These are phyloP conservation scores for Miscanthus sacchariflorus DNA, from an alignment of 202 grass and related monocot genomes.

Conservation along the genomic window DNA sequence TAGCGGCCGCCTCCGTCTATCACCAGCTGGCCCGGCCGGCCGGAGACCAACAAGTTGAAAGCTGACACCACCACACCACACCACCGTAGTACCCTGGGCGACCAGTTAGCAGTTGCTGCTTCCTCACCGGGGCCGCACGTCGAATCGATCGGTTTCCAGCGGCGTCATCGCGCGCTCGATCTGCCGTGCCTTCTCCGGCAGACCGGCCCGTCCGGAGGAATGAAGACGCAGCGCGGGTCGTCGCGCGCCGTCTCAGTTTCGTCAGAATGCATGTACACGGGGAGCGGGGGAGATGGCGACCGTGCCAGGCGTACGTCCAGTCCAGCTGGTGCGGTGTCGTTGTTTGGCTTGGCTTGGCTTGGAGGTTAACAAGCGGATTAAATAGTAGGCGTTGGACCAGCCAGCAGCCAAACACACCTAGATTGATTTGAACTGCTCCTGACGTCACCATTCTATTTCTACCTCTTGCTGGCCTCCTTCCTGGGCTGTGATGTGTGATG, in stretches of 20 bases:
- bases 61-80: not conserved
- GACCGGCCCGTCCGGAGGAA: slow-evolving; percentile 13
- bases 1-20: not conserved
- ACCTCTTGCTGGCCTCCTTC: not conserved
- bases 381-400: not conserved
- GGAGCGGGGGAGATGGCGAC: not conserved
- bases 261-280: not conserved
- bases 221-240: not conserved
- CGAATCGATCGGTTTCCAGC: not conserved
- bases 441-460: not conserved
- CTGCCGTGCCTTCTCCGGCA: slow-evolving; percentile 47
- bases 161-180: not conserved
- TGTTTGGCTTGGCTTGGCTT: not conserved
- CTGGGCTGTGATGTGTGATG: not conserved
- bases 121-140: not conserved
- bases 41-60: not conserved
- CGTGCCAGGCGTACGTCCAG: not conserved
- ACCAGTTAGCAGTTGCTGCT: not conserved
- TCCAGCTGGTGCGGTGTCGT: slow-evolving; percentile 1
- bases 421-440: not conserved
- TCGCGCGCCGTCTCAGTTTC: not conserved
- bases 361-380: not conserved
- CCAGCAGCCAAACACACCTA: not conserved
- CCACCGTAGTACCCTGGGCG: not conserved
- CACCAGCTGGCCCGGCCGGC: not conserved